These are phyloP conservation scores for Potentilla sterilis DNA, from an alignment of 306 rosid genomes.

Conservation along the genomic window DNA sequence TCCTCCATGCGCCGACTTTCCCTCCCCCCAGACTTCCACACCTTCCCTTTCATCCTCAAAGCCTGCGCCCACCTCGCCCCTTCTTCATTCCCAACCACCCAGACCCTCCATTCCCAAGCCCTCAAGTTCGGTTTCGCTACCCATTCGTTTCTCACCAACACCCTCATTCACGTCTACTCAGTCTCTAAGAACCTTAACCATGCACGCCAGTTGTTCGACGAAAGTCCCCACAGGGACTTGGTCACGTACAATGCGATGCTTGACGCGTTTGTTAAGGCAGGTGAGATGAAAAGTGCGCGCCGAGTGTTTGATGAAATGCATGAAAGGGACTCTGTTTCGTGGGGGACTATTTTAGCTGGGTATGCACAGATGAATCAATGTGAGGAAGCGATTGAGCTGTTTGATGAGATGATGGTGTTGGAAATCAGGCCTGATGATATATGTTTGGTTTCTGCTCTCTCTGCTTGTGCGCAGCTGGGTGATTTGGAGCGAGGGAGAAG, in stretches of 20 bases:
- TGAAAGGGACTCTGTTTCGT: slow-evolving; percentile 47
- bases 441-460: slow-evolving; percentile 64
- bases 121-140: slow-evolving; percentile 45
- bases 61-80: slow-evolving; percentile 41
- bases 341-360: slow-evolving; percentile 73
- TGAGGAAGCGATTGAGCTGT: slow-evolving; percentile 43
- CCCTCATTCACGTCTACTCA: slow-evolving; percentile 50
- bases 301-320: slow-evolving; percentile 61
- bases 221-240: slow-evolving; percentile 33
- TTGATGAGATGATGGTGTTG: slow-evolving; percentile 44
- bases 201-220: slow-evolving; percentile 44
- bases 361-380: slow-evolving; percentile 41
- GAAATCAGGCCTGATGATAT: slow-evolving; percentile 48
- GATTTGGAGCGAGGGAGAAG: slow-evolving; percentile 58
- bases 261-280: slow-evolving; percentile 47
- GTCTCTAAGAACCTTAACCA: slow-evolving; percentile 18
- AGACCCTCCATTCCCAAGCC: slow-evolving; percentile 53
- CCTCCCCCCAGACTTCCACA: slow-evolving; percentile 63
- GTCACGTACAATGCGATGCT: slow-evolving; percentile 63
- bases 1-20: slow-evolving; percentile 48
- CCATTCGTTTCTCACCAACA: slow-evolving; percentile 44
- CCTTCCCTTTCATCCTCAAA: slow-evolving; percentile 64
- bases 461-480: slow-evolving; percentile 69
- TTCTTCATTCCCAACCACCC: slow-evolving; percentile 27
- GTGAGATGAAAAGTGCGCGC: slow-evolving; percentile 38